Conservation (phyloP, 2,329 filamentous ascomycete genomes). For the Capronia americana region DNA sequence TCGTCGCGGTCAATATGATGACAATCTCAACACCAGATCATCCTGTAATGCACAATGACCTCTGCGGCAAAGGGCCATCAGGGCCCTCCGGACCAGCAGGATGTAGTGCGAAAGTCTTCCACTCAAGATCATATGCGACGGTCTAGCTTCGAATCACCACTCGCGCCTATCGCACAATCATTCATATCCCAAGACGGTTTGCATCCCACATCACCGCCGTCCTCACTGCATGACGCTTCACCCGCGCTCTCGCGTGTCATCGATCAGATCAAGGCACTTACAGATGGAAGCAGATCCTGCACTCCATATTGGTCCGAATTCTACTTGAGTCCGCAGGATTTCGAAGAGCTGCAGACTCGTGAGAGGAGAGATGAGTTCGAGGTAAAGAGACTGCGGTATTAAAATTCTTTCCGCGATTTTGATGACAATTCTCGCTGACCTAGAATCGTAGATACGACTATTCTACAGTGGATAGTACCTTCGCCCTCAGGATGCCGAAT, state of each 20-base stretch:
- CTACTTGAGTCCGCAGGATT: constrained; percentile 11
- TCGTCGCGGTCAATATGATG: constrained; percentile 9
- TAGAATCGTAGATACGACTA: constrained; percentile 8
- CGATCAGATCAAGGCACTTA: constrained; percentile 10
- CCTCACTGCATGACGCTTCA: constrained; percentile 9
- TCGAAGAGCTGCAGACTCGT: constrained; percentile 11
- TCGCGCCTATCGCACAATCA: constrained; percentile 5
- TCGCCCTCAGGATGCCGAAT: constrained; percentile 10
- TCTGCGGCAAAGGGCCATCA: constrained; percentile 8
- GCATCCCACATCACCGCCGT: constrained; percentile 3
- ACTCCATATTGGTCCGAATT: constrained; percentile 15
- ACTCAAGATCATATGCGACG: too few relatives aligned
- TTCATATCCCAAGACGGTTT: background rate
- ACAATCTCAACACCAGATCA: constrained; percentile 7
- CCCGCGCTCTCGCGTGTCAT: constrained; percentile 4
- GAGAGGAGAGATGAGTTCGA: constrained; percentile 8
- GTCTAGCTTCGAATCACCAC: constrained; percentile 2
- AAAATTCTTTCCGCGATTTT: constrained; percentile 5
- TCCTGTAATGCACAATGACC: constrained; percentile 5
- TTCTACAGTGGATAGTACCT: background rate
- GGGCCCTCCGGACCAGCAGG: constrained; percentile 7
- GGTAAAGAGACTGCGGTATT: constrained; percentile 4
- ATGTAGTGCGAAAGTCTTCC: background rate
- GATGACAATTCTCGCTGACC: constrained; percentile 9
- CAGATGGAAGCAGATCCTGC: background rate